A percentile compares a stretch with the other conserved stretches of the same genome.
Evolutionary conservation across 352 stramenopile genomes (phyloP).

Genomic region (Globisporangium abappressorium): DNA sequence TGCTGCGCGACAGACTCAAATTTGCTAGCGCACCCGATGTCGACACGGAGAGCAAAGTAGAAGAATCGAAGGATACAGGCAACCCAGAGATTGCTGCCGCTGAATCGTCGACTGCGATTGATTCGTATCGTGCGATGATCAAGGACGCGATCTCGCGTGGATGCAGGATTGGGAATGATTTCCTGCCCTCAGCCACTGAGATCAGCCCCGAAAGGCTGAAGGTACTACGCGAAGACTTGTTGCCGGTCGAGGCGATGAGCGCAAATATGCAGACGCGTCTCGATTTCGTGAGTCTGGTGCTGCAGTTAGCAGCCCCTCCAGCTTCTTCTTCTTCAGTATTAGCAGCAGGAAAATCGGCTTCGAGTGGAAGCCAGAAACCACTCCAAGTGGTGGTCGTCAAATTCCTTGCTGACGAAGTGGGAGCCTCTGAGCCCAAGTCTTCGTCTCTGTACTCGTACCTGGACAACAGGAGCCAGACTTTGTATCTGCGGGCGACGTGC

Average conservation of each 20-base stretch:
- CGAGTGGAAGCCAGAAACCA: not conserved
- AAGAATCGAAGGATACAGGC: not conserved
- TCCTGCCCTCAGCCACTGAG: not conserved
- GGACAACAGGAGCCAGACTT: conserved; percentile 20
- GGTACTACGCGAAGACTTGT: not conserved
- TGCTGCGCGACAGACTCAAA: conserved; percentile 11
- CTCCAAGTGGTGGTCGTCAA: conserved; percentile 16
- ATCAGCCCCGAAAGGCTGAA: not conserved
- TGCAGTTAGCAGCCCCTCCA: conserved; percentile 18
- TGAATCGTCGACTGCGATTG: not conserved
- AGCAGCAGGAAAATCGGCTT: not conserved
- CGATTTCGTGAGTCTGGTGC: conserved; percentile 32
- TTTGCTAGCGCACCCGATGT: not conserved
- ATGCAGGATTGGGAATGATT: not conserved
- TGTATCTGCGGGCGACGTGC: conserved; percentile 33
- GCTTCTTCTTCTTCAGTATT: too few species aligned
- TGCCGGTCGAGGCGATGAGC: conserved; percentile 20
- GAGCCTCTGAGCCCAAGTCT: not conserved
- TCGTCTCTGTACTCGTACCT: conserved; percentile 4
- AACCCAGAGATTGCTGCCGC: not conserved
- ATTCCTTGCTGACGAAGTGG: not conserved
- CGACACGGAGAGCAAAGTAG: not conserved
- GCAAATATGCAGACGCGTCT: conserved; percentile 28
- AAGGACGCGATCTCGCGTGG: conserved; percentile 12
- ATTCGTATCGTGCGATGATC: conserved; percentile 6